phyloP scores from a whole-genome alignment of 2,329 filamentous ascomycete species.

The Claviceps pazoutovae region DNA sequence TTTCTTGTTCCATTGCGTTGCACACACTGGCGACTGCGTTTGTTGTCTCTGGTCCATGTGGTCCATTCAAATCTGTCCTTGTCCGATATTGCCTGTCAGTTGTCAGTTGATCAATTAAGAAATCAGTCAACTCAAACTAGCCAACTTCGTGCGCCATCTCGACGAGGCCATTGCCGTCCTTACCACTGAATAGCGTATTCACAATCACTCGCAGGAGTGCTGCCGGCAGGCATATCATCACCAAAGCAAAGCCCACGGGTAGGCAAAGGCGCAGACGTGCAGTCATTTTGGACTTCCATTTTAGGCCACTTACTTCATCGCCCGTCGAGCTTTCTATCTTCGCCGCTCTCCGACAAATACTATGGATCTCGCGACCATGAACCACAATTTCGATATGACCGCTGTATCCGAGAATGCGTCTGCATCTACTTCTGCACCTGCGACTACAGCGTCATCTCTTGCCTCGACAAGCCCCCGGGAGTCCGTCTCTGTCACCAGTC shows the following conservation, averaged over 20 bases:
- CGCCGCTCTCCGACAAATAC: not conserved
- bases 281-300: not conserved
- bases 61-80: no score
- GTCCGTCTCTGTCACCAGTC: not conserved
- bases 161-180: not conserved
- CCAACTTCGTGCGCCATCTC: not conserved
- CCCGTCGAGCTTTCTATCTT: not conserved
- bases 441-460: slow-evolving; percentile 1
- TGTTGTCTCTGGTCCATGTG: no score
- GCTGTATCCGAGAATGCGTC: not conserved
- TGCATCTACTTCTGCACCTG: not conserved
- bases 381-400: slow-evolving; percentile 1
- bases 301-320: not conserved
- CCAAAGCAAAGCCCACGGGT: not conserved
- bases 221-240: not conserved
- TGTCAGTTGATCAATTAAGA: not conserved
- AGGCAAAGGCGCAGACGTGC: no score
- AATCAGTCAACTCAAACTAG: not conserved
- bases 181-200: not conserved
- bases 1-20: not conserved
- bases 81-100: not conserved
- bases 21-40: not conserved
- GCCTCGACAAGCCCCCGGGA: slow-evolving; percentile 2
- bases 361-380: slow-evolving; percentile 6
- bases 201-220: not conserved